These are phyloP conservation scores for Wickerhamiella infanticola DNA, from an alignment of 1,139 yeast genomes.

Conservation along the genomic window DNA sequence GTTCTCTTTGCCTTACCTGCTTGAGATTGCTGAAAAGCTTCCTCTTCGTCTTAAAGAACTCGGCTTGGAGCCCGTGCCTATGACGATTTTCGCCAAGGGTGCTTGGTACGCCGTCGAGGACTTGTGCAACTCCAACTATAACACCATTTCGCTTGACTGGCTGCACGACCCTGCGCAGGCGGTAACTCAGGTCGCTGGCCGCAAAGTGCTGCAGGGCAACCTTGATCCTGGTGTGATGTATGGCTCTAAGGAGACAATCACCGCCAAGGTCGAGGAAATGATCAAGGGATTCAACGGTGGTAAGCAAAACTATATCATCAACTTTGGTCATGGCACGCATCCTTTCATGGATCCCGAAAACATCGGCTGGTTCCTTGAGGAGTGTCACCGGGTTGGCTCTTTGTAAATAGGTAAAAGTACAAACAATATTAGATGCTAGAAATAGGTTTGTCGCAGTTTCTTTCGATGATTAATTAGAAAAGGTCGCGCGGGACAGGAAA, in stretches of 20 bases:
- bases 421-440: no score
- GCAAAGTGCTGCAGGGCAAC: constrained; percentile 87
- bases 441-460: no score
- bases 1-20: constrained; percentile 77
- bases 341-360: constrained; percentile 93
- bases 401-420: neutral
- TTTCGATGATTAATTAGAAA: no score
- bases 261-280: constrained; percentile 74
- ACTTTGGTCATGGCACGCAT: constrained; percentile 96
- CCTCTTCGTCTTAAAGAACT: constrained; percentile 57
- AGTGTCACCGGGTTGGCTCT: constrained; percentile 66
- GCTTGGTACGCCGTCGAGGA: constrained; percentile 95
- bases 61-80: constrained; percentile 63
- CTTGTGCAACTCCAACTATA: constrained; percentile 71
- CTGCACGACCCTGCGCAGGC: constrained; percentile 75
- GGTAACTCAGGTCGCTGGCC: constrained; percentile 54
- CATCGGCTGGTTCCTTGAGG: constrained; percentile 67
- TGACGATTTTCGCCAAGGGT: constrained; percentile 87
- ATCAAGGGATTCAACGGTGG: constrained; percentile 85
- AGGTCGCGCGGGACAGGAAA: no score
- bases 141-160: constrained; percentile 88
- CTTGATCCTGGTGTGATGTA: constrained; percentile 90
- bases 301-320: constrained; percentile 74
- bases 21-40: constrained; percentile 54
- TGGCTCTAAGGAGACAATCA: constrained; percentile 69